These are phyloP conservation scores for Bipolaris victoriae DNA, from an alignment of 2,329 filamentous ascomycete species.

Conservation along the genomic window DNA sequence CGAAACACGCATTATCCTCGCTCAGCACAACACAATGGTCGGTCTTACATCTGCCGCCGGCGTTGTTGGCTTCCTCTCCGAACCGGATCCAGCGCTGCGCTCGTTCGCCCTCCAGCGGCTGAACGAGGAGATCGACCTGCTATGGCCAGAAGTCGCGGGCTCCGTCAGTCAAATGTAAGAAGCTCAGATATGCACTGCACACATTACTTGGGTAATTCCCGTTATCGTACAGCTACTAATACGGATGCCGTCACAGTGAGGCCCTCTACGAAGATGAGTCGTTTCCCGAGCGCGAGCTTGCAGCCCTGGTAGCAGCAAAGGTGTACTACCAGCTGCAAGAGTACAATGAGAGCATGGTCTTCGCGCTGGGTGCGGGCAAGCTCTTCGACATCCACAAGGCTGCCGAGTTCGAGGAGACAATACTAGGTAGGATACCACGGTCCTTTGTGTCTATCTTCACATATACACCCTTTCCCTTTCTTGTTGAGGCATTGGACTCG, in stretches of 20 bases:
- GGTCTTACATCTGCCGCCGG: slow-evolving; percentile 93
- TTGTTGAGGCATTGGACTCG: not conserved
- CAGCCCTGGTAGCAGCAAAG: slow-evolving; percentile 93
- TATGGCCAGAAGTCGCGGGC: slow-evolving; percentile 96
- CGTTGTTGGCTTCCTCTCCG: slow-evolving; percentile 91
- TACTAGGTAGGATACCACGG: slow-evolving; percentile 69
- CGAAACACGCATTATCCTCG: slow-evolving; percentile 15
- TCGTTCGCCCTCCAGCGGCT: slow-evolving; percentile 93
- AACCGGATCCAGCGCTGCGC: slow-evolving; percentile 92
- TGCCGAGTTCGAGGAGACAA: slow-evolving; percentile 97
- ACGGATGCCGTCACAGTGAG: slow-evolving; percentile 67
- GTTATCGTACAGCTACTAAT: slow-evolving; percentile 30
- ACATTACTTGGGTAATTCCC: not conserved
- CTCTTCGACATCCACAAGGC: slow-evolving; percentile 90
- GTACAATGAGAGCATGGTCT: slow-evolving; percentile 99
- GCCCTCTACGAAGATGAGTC: slow-evolving; percentile 95
- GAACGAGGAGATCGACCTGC: slow-evolving; percentile 93
- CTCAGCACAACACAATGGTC: slow-evolving; percentile 67
- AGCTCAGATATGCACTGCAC: slow-evolving; percentile 1
- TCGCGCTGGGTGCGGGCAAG: slow-evolving; percentile 91
- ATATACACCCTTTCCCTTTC: not conserved
- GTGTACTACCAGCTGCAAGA: slow-evolving; percentile 99
- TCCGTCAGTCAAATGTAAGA: slow-evolving; percentile 91
- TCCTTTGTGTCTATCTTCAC: not conserved
- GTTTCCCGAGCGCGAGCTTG: slow-evolving; percentile 92